Base-by-base conservation (phyloP, 345 rosid genomes). In the Combretum micranthum region DNA sequence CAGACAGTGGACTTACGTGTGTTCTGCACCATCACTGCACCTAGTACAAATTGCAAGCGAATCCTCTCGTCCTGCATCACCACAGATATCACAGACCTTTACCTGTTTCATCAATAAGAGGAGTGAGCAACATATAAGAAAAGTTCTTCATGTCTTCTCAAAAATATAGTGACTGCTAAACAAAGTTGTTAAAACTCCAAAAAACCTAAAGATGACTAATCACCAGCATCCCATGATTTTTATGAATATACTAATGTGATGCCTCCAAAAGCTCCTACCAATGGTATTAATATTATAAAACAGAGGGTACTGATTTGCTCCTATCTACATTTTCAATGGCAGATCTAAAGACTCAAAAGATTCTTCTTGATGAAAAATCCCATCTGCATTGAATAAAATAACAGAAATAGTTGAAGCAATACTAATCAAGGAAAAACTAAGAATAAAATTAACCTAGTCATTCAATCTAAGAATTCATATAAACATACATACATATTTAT, bases 21-120 rank as follows among this genome's bases (percentile, higher is more conserved):
- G 99, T 80, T 94, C 97, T 62, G 97, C 99, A 62, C 99, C 99
- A 78, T 94, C 99, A 68, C 74, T 70, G 75, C 99, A 94, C 71
- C 80, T 70, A 58, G 93, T 77, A 72, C 99, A 94, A 69, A 84
- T 79, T 60, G 96, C 99, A 37, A 94, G 99, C 73, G 81, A 69
- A 77, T 90, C 93, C 80, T 94, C 99, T 59, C 96, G 88, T 52
- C 99, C 99, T 25, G 97, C 88, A 78, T 94, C 99, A 65, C 97
- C 99, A 66, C 99, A 94, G 53, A 90, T 90, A 75, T 94, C 99
- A 63, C 99, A 94, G 50, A 94, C 99, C 77, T 94, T 94, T 56
- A 90, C 99, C 99, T 94, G 81, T 72, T 70, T 55, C 76, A 71
- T 57, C 76, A 71, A 46, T 25, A 45, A 61, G 62, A 61, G 57